Conservation (phyloP, 192 early-diverging fungal genomes). For the Dimargaris cristalligena region DNA sequence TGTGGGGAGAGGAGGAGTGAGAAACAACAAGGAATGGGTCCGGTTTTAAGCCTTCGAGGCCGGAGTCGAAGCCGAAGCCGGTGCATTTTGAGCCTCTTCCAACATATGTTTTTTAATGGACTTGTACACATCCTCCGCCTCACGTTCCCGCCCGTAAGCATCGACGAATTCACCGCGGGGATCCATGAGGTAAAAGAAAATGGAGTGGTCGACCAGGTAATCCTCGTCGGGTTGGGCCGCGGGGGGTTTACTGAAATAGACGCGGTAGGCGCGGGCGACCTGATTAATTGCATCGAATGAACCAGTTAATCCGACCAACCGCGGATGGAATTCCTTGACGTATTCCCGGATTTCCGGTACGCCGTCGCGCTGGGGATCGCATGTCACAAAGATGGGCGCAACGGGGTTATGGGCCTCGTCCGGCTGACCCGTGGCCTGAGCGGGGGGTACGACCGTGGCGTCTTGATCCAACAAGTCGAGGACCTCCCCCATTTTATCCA, state of each 20-base stretch:
- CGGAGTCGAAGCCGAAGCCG: too few relatives aligned
- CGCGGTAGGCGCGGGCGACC: slow-evolving; percentile 80
- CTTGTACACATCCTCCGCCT: slow-evolving; percentile 36
- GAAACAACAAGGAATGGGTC: too few relatives aligned
- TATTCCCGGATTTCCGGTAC: slow-evolving; percentile 61
- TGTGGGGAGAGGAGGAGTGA: too few relatives aligned
- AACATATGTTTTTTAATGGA: slow-evolving; percentile 34
- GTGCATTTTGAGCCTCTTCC: slow-evolving; percentile 10
- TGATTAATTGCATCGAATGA: slow-evolving; percentile 62
- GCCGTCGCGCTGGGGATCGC: slow-evolving; percentile 90
- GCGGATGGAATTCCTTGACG: slow-evolving; percentile 80
- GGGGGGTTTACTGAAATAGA: slow-evolving; percentile 88
- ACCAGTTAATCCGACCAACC: slow-evolving; percentile 84
- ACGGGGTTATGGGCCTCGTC: too few relatives aligned
- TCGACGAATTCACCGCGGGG: slow-evolving; percentile 81
- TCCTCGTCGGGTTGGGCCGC: slow-evolving; percentile 60
- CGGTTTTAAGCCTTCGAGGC: too few relatives aligned
- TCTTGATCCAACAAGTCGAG: slow-evolving; percentile 44
- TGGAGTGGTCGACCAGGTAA: slow-evolving; percentile 96
- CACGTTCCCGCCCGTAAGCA: slow-evolving; percentile 73
- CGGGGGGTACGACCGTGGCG: slow-evolving; percentile 22
- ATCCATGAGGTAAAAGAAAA: slow-evolving; percentile 95
- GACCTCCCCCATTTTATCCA: slow-evolving; percentile 91
- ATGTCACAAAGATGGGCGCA: slow-evolving; percentile 87
- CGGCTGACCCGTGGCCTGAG: too few relatives aligned